phyloP scores from a whole-genome alignment of 305 asterid genomes.

The Fraxinus sp. region DNA sequence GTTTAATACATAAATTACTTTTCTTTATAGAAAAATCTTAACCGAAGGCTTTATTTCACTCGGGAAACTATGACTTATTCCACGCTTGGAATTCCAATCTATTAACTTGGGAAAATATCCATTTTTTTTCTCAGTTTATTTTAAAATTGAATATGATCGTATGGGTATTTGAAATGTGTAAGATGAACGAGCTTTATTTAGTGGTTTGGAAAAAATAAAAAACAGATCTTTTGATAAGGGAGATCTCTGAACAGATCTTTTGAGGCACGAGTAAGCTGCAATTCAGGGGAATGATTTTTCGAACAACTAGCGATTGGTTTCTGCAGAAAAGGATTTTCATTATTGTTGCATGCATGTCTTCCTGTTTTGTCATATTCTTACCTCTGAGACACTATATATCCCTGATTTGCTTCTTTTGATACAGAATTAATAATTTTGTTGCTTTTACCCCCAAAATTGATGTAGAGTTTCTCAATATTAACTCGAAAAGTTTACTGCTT shows the following conservation, averaged over 20 bases:
- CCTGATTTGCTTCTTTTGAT: not conserved
- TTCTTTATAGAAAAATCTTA: not conserved
- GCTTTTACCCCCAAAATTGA: not conserved
- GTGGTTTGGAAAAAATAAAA: too few relatives aligned
- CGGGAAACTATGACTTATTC: not conserved
- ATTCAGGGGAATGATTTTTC: too few relatives aligned
- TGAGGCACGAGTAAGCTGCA: too few relatives aligned
- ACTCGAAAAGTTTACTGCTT: not conserved
- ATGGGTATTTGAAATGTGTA: too few relatives aligned
- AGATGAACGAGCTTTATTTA: too few relatives aligned
- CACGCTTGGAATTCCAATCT: not conserved
- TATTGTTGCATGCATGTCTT: not conserved
- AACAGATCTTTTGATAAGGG: too few relatives aligned
- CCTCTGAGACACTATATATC: not conserved
- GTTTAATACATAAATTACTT: not conserved
- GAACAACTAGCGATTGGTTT: too few relatives aligned
- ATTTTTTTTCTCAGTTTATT: too few relatives aligned
- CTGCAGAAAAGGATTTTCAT: too few relatives aligned
- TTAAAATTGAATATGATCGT: too few relatives aligned
- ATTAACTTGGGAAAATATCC: not conserved
- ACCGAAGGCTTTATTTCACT: not conserved
- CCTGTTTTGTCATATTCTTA: not conserved
- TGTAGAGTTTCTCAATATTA: not conserved
- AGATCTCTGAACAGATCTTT: too few relatives aligned
- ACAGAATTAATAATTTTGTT: not conserved